Conservation (phyloP, 805 yeast species). For the Monosporozyma solicola region DNA sequence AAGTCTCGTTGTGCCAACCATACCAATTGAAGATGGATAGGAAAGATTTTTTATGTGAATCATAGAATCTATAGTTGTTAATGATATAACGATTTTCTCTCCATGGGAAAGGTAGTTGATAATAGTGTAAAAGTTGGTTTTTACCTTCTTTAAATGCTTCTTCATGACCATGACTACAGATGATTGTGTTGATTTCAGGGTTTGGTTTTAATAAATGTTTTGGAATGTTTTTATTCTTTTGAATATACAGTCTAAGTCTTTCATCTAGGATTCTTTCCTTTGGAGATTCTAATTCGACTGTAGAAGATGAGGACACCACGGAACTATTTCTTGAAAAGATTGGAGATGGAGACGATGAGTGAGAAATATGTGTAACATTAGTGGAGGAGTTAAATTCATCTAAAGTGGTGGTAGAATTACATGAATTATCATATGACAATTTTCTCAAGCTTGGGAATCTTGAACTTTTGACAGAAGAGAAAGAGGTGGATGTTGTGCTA, state of each 20-base stretch:
- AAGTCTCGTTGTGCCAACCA: slow-evolving; percentile 71
- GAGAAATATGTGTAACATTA: neutral
- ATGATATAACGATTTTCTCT: slow-evolving; percentile 82
- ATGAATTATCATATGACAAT: neutral
- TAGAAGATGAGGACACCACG: neutral
- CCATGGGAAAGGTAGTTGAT: slow-evolving; percentile 88
- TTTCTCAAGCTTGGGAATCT: slow-evolving; percentile 1
- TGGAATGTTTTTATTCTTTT: slow-evolving; percentile 1
- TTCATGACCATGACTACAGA: slow-evolving; percentile 39
- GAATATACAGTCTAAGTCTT: neutral
- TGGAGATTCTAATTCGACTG: neutral
- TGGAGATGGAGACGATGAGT: slow-evolving; percentile 4
- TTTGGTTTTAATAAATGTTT: slow-evolving; percentile 3
- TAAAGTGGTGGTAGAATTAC: slow-evolving; percentile 1
- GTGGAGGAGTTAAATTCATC: neutral
- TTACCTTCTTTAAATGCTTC: slow-evolving; percentile 37
- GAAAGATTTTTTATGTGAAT: slow-evolving; percentile 50
- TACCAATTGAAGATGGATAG: slow-evolving; percentile 44
- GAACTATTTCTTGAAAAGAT: slow-evolving; percentile 1
- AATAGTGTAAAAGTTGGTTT: slow-evolving; percentile 54
- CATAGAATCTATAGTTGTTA: slow-evolving; percentile 76
- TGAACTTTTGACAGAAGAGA: neutral
- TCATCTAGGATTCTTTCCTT: neutral
- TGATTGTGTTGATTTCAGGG: slow-evolving; percentile 7
- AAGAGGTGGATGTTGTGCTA: neutral